Evolutionary conservation across 495 filamentous ascomycete genomes (phyloP).

Genomic region (Ramalina peruviana): DNA sequence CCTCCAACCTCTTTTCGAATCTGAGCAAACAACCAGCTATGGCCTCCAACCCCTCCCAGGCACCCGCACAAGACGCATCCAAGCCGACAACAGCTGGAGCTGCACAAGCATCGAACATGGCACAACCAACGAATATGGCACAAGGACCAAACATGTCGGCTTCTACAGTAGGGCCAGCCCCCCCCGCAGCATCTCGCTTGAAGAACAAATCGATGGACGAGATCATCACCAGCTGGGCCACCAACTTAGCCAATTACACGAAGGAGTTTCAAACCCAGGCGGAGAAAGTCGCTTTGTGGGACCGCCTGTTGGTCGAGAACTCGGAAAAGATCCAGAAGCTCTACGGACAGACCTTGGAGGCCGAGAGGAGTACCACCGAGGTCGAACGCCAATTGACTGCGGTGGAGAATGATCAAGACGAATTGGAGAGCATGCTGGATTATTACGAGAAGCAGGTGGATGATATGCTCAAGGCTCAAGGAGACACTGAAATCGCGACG

Average conservation of each 20-base stretch:
- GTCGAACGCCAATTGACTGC: conserved; percentile 77
- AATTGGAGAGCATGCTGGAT: conserved; percentile 70
- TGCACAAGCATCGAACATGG: conserved; percentile 14
- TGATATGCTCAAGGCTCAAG: conserved; percentile 63
- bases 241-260: conserved; percentile 87
- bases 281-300: conserved; percentile 75
- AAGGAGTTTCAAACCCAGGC: conserved; percentile 89
- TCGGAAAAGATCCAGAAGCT: conserved; percentile 83
- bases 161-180: conserved; percentile 65
- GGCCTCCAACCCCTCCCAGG: conserved; percentile 9
- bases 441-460: conserved; percentile 84
- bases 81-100: conserved; percentile 12
- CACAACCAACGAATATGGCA: conserved; percentile 17
- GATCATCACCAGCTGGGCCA: conserved; percentile 95
- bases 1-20: conserved; percentile 21
- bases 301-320: conserved; percentile 80
- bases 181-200: conserved; percentile 67
- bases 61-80: conserved; percentile 10
- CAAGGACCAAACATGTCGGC: conserved; percentile 35
- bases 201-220: conserved; percentile 99
- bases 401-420: conserved; percentile 85
- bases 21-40: conserved; percentile 16
- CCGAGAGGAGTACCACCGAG: conserved; percentile 76
- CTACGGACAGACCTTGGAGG: conserved; percentile 74
- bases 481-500: conserved; percentile 53